These are phyloP conservation scores for Penicillium nordicum DNA, from an alignment of 2,329 filamentous ascomycete genomes.

Conservation along the genomic window DNA sequence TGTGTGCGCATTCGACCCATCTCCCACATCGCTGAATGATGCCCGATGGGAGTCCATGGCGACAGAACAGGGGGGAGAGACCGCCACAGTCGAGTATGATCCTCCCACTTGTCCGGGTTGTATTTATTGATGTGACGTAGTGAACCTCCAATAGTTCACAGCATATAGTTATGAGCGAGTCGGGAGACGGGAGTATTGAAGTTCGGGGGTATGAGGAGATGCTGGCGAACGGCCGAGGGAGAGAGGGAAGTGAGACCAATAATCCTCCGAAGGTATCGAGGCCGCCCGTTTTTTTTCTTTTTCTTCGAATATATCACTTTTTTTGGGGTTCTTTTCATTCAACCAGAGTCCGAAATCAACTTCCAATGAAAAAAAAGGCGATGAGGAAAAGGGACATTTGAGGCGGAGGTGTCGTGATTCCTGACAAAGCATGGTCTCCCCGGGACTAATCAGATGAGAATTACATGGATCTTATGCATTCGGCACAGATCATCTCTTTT, in stretches of 20 bases:
- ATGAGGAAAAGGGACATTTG: conserved; percentile 20
- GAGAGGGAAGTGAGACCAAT: conserved; percentile 6
- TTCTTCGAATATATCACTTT: not conserved
- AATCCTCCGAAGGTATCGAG: conserved; percentile 4
- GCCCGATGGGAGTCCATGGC: conserved; percentile 21
- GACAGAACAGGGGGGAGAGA: conserved; percentile 6
- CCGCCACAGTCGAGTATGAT: not conserved
- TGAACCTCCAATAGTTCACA: not conserved
- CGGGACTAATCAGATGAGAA: conserved; percentile 16
- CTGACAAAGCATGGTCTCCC: conserved; percentile 28
- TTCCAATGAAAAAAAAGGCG: conserved; percentile 9
- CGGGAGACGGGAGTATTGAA: not conserved
- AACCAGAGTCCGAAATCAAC: not conserved
- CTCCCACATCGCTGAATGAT: conserved; percentile 19
- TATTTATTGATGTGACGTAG: not conserved
- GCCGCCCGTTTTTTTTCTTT: not conserved
- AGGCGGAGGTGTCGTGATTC: conserved; percentile 26
- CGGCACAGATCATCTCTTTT: conserved; percentile 4
- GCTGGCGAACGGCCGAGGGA: conserved; percentile 14
- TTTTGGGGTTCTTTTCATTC: not conserved
- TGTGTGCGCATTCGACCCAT: conserved; percentile 16
- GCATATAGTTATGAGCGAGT: conserved; percentile 1
- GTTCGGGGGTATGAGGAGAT: not conserved
- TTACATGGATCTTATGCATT: conserved; percentile 5
- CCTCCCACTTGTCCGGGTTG: not conserved